Base-by-base conservation (phyloP, 345 rosid genomes). In the Hibiscus trionum region DNA sequence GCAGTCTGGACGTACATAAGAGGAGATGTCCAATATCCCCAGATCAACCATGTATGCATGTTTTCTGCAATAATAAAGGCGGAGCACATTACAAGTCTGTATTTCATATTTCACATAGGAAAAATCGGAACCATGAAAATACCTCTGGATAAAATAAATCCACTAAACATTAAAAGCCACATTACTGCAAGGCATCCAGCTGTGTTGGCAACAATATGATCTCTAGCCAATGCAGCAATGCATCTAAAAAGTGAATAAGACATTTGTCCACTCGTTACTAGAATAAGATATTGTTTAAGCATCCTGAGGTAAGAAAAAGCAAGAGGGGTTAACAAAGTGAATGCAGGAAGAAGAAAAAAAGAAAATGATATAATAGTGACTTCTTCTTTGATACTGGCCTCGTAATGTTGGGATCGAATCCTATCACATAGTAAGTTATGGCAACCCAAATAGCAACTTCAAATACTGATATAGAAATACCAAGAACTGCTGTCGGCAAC, bases 11-110 rank as follows among this genome's bases (percentile, higher is more conserved):
- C 91, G 42, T 93, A 93, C 95, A 88, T 89, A 49, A 93, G 52
- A 11, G 98, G 95, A n/a, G 95, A 93, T 53, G 75, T 31, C 98
- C 98, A 93, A 73, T 80, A 93, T 65, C 85, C 95, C 97, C 97
- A 90, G 29, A 84, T 82, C 97, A 94, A 88, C 98, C 97, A 93
- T 73, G 83, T 88, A 73, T 89, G 88, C 3, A 93, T 71, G 52
- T 87, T 71, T 31, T 90, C 98, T 93, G 86, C 47, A 24, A 69
- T 7, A 31, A 69, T 29, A 33, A 50, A 7, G 16, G 26, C 26
- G 14, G 17, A 14, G 53, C 15, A 14, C 53, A 47, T 47, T 53
- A 7, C 7, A 52, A 10, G 16, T 50, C 27, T 29, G 35, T 24
- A 11, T 52, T n/a, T 49, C 59, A 12, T 12, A 5, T 17, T 16